Conservation (phyloP, 2,329 filamentous ascomycete species). For the Ascochyta clinopodiicola region DNA sequence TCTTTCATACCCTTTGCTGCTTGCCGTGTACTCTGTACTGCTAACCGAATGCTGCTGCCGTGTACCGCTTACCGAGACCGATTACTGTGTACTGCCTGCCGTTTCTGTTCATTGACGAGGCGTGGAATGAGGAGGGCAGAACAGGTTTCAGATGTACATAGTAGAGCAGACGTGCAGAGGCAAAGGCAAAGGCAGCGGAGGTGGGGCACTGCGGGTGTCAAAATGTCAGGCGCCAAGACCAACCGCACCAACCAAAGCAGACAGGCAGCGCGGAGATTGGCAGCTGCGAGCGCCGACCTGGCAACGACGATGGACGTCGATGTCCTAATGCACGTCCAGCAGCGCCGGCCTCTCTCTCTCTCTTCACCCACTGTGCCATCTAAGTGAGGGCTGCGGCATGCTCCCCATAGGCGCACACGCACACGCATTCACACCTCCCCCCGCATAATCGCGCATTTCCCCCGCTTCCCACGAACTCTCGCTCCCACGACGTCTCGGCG, state of each 20-base stretch:
- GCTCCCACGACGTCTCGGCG: slow-evolving; percentile 3
- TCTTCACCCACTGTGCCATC: neutral
- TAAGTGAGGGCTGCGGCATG: slow-evolving; percentile 22
- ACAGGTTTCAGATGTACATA: slow-evolving; percentile 12
- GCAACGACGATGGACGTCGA: slow-evolving; percentile 1
- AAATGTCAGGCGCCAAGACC: slow-evolving; percentile 7
- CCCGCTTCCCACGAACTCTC: neutral
- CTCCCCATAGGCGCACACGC: slow-evolving; percentile 12
- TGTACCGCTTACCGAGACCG: too few relatives aligned
- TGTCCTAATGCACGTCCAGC: neutral
- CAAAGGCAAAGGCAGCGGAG: neutral
- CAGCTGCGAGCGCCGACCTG: slow-evolving; percentile 17
- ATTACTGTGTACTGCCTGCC: too few relatives aligned
- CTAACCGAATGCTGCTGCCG: too few relatives aligned
- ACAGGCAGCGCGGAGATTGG: slow-evolving; percentile 24
- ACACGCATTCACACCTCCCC: slow-evolving; percentile 9
- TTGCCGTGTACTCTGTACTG: too few relatives aligned
- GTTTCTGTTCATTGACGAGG: neutral
- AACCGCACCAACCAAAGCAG: too few relatives aligned
- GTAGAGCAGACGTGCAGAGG: too few relatives aligned
- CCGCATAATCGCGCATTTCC: slow-evolving; percentile 2
- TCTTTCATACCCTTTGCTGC: too few relatives aligned
- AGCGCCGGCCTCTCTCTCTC: slow-evolving; percentile 20
- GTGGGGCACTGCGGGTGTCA: slow-evolving; percentile 3
- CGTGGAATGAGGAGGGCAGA: slow-evolving; percentile 7